Evolutionary conservation across 73 alveolate species (phyloP), one percentile per base, ranked within the genome.

Genomic region (Symbiodinium natans): DNA sequence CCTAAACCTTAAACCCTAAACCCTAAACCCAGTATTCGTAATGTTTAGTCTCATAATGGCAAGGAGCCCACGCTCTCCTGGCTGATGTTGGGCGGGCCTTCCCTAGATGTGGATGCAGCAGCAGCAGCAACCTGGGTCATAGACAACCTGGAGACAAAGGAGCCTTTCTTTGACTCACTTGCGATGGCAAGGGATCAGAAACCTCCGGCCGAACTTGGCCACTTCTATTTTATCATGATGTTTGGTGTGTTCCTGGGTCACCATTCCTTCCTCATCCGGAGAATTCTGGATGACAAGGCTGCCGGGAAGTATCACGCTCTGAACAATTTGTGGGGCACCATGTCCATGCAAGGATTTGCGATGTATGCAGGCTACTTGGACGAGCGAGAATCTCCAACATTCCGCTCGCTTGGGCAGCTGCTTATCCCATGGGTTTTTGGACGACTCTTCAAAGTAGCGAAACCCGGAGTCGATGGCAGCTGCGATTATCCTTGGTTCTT

Each of bases 21-120:
- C 71, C 71, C 27, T 15, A n/a, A n/a, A n/a, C n/a, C n/a, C n/a
- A n/a, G n/a, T n/a, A n/a, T n/a, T n/a, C n/a, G n/a, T n/a, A n/a
- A n/a, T n/a, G n/a, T n/a, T n/a, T n/a, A n/a, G n/a, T n/a, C n/a
- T n/a, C n/a, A 52, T 52, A n/a, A 63, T 11, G 5, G 33, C 40
- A 25, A 63, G 80, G 80, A 63, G 80, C 80, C 80, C 80, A 63
- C 80, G 80, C 80, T 63, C 80, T 63, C 80, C 80, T 63, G 80
- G 80, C 80, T 63, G 80, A 29, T 63, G 80, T 63, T 63, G 80
- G 80, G 80, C 38, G 80, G 80, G 80, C 80, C 80, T 63, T 63
- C 80, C 40, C 80, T 36, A 23, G 80, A 63, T 63, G 80, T 36
- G 38, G 80, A 63, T 63, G 80, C 80, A 27, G 80, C 80, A 25